Evolutionary conservation across 2,329 filamentous ascomycete species (phyloP), one percentile per base, ranked within the genome.

Genomic region (Hypoxylon sp.): DNA sequence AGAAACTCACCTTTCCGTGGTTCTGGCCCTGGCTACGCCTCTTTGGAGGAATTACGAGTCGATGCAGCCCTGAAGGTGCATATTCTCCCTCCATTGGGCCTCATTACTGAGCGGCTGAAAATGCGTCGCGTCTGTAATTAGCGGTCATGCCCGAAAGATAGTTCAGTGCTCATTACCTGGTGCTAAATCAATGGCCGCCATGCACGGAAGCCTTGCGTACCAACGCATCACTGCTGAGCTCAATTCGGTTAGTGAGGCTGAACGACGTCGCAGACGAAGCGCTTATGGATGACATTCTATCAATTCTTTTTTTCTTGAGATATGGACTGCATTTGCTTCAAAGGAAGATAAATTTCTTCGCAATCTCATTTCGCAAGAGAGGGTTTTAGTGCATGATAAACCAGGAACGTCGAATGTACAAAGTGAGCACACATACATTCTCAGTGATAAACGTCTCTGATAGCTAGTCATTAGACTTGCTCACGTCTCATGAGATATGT

Each of bases 1-100:
- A 19, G 23, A 41, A 48, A 25, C 25, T 61, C 32, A 30, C 14
- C 28, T 56, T 52, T 60, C 34, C 43, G 28, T 46, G 34, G 34
- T 32, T 53, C 50, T 46, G 17, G 52, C 17, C 19, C n/a, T 30
- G 30, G 41, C 34, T 7, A 28, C 17, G 17, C 28, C 9, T 17
- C 10, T 46, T 56, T 45, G 14, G 21, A 14, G 11, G 32, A 57
- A 36, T 25, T 41, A 28, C 17, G 25, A 34, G 53, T 21, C 23
- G 10, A 53, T 59, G n/a, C 51, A 23, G 38, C 25, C n/a, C n/a
- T n/a, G n/a, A 5, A 5, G 17, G 19, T 30, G 25, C n/a, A 36
- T n/a, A 17, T 19, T 3, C 17, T 32, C 41, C 23, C n/a, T 5
- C 38, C 32, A 7, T 41, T 13, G 30, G 25, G 51, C 43, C 32